Percentiles rank a stretch among this genome's conserved stretches.
These are phyloP conservation scores for Blastocystis sp. DNA, from an alignment of 352 stramenopile genomes.

Conservation along the genomic window DNA sequence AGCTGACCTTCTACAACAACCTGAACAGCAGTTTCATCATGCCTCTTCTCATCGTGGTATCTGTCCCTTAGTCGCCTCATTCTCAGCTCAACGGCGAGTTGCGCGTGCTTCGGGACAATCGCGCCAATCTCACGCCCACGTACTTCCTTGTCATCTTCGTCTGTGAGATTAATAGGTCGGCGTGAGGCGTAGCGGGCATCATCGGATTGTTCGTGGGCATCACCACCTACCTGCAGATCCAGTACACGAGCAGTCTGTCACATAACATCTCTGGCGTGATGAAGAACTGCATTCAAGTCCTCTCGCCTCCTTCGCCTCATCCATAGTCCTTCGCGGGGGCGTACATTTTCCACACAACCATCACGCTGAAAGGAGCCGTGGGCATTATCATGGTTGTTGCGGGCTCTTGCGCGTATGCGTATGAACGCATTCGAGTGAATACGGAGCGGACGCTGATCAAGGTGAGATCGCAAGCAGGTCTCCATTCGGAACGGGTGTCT, in stretches of 20 bases:
- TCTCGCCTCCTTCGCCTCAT: background rate
- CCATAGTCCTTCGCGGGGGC: background rate
- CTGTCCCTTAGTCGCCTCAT: background rate
- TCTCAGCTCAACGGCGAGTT: background rate
- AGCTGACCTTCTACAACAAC: slow-evolving; percentile 23
- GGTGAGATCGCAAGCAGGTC: background rate
- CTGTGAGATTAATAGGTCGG: background rate
- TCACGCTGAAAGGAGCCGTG: background rate
- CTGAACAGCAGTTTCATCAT: slow-evolving; percentile 34
- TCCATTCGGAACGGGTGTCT: background rate
- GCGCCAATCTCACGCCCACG: background rate
- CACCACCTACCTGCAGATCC: slow-evolving; percentile 46
- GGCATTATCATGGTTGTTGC: background rate
- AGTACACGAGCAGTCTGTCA: slow-evolving; percentile 24
- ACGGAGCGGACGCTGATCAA: background rate
- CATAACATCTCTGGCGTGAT: slow-evolving; percentile 48
- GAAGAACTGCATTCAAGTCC: slow-evolving; percentile 57
- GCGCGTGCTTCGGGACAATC: background rate
- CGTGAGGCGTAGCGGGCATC: background rate
- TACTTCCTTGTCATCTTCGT: slow-evolving; percentile 31
- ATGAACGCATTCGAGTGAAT: background rate
- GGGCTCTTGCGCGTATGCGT: background rate
- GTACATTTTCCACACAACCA: background rate
- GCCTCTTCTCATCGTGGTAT: background rate
- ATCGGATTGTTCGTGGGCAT: slow-evolving; percentile 35